These are phyloP conservation scores for Lolium perenne DNA, from an alignment of 176 grass and related monocot genomes.

Conservation along the genomic window DNA sequence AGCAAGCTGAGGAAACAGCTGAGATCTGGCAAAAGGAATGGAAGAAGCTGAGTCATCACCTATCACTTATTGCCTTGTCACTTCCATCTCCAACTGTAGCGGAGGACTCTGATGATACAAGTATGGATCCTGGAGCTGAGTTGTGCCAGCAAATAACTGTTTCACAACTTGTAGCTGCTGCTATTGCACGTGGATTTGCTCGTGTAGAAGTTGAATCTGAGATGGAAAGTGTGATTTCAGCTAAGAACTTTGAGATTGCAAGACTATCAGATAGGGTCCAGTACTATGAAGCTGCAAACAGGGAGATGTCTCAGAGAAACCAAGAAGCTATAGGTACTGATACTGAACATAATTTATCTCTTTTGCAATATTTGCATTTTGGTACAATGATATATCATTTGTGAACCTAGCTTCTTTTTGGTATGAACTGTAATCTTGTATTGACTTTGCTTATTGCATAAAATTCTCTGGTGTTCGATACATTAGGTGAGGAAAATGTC, in stretches of 20 bases:
- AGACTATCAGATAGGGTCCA: constrained; percentile 92
- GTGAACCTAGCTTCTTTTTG: background rate
- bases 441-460: background rate
- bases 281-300: constrained; percentile 96
- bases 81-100: constrained; percentile 52
- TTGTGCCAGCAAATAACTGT: constrained; percentile 78
- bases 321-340: constrained; percentile 93
- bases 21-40: constrained; percentile 75
- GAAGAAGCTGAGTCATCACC: constrained; percentile 70
- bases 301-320: constrained; percentile 96
- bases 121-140: constrained; percentile 69
- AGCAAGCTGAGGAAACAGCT: constrained; percentile 81
- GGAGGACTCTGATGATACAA: constrained; percentile 58
- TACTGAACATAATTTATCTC: constrained; percentile 35
- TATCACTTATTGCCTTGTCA: constrained; percentile 67
- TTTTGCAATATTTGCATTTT: background rate
- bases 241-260: constrained; percentile 93
- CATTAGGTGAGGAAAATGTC: background rate
- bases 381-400: background rate
- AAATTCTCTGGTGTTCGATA: background rate
- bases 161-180: constrained; percentile 71
- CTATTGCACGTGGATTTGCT: constrained; percentile 63
- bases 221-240: constrained; percentile 69
- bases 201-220: constrained; percentile 70
- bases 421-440: background rate